Percentiles rank a stretch among this genome's conserved stretches.
These are phyloP conservation scores for Metschnikowia picachoensis DNA, from an alignment of 805 yeast genomes.

Conservation along the genomic window DNA sequence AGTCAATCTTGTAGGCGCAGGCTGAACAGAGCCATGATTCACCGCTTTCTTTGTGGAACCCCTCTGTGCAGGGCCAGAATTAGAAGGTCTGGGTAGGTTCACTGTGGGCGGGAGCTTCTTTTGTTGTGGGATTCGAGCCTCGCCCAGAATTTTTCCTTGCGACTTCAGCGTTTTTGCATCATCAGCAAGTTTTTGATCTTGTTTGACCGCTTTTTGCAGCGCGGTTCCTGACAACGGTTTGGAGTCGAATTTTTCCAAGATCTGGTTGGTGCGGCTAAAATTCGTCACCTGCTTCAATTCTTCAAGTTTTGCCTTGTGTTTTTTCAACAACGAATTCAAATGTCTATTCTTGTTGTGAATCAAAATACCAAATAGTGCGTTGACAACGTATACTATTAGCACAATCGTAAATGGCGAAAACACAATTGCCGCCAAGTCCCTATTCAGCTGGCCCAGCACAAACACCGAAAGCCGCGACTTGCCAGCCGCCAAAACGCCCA, in stretches of 20 bases:
- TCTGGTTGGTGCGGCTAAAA: slow-evolving; percentile 70
- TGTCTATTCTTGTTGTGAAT: slow-evolving; percentile 20
- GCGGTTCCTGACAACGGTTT: background rate
- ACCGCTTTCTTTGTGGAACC: background rate
- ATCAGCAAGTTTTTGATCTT: background rate
- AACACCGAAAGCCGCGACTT: slow-evolving; percentile 23
- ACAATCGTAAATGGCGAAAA: slow-evolving; percentile 24
- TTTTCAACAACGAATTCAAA: slow-evolving; percentile 31
- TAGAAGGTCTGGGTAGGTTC: background rate
- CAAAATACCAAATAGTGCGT: slow-evolving; percentile 18
- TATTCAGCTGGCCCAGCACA: slow-evolving; percentile 22
- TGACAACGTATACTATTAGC: slow-evolving; percentile 17
- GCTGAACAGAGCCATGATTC: background rate
- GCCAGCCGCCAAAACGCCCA: slow-evolving; percentile 14
- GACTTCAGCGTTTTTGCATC: background rate
- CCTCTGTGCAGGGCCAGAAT: background rate
- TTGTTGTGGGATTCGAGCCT: background rate
- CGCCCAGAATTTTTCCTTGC: background rate
- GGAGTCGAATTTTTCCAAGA: slow-evolving; percentile 52
- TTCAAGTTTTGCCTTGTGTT: slow-evolving; percentile 55
- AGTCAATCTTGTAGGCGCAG: slow-evolving; percentile 10
- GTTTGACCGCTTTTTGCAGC: background rate
- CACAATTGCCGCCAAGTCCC: slow-evolving; percentile 18
- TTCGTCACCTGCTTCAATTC: slow-evolving; percentile 70
- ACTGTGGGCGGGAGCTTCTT: slow-evolving; percentile 5